phyloP scores from a whole-genome alignment of 2,329 filamentous ascomycete genomes.

The Diplodia sapinea region DNA sequence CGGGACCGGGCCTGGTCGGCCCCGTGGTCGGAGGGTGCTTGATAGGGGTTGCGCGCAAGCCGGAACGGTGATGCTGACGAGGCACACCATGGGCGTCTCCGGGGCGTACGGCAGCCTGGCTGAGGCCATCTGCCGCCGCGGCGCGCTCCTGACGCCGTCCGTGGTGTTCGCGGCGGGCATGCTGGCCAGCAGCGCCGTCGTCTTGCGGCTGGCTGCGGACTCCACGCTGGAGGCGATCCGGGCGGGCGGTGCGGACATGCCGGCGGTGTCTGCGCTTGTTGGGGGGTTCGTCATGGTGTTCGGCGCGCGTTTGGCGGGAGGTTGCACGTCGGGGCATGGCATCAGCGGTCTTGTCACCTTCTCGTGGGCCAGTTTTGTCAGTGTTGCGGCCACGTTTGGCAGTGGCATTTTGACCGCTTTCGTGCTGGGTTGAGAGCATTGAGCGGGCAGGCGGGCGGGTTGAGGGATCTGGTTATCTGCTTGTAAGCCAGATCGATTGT shows the following conservation, averaged over 20 bases:
- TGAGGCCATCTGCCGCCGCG: constrained; percentile 49
- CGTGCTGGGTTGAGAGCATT: background rate
- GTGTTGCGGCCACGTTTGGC: constrained; percentile 64
- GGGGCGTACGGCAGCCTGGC: constrained; percentile 66
- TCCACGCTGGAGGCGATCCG: constrained; percentile 29
- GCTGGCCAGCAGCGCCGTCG: constrained; percentile 53
- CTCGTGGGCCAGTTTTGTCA: constrained; percentile 66
- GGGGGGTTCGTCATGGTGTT: constrained; percentile 66
- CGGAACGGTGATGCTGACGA: constrained; percentile 60
- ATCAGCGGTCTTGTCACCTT: constrained; percentile 70
- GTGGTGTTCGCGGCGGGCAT: constrained; percentile 62
- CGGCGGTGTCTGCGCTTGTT: constrained; percentile 48
- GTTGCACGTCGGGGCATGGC: constrained; percentile 72
- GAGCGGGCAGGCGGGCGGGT: no score
- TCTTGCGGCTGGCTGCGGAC: constrained; percentile 36
- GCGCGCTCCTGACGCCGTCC: constrained; percentile 43
- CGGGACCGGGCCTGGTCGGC: constrained; percentile 46
- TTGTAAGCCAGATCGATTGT: no score
- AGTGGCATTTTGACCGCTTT: constrained; percentile 51
- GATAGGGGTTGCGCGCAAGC: constrained; percentile 65
- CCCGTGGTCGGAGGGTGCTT: constrained; percentile 63
- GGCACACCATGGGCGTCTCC: constrained; percentile 65
- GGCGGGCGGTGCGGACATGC: constrained; percentile 38
- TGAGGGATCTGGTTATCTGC: no score
- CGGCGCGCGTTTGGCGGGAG: constrained; percentile 67